Conservation (phyloP, 2,329 filamentous ascomycete species). For the Fusarium sp. region DNA sequence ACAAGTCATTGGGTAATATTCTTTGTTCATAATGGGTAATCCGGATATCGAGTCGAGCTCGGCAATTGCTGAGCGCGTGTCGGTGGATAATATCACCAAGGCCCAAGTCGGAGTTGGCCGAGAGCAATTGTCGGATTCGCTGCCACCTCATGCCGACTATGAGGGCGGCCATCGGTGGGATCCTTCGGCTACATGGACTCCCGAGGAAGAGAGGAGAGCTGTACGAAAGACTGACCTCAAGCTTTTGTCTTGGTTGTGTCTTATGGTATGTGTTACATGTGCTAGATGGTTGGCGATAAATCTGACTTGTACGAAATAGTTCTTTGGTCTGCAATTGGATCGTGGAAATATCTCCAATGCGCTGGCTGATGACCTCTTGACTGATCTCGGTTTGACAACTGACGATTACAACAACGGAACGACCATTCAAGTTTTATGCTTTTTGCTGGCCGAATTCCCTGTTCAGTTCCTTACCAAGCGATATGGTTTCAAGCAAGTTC, state of each 20-base stretch:
- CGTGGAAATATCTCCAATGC: constrained; percentile 73
- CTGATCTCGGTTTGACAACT: constrained; percentile 61
- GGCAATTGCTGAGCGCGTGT: constrained; percentile 43
- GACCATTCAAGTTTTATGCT: constrained; percentile 67
- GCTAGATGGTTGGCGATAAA: not conserved
- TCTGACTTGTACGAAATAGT: constrained; percentile 51
- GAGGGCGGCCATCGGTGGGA: constrained; percentile 59
- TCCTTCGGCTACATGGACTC: constrained; percentile 61
- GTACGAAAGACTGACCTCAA: constrained; percentile 65
- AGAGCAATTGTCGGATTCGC: constrained; percentile 51
- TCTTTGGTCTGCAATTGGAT: constrained; percentile 74
- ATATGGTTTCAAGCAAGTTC: constrained; percentile 67
- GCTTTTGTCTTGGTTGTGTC: constrained; percentile 57
- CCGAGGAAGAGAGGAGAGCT: constrained; percentile 66
- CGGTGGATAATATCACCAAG: constrained; percentile 45
- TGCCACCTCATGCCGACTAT: constrained; percentile 51
- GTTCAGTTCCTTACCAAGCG: constrained; percentile 70
- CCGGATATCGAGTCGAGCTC: constrained; percentile 48
- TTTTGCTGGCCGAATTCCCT: constrained; percentile 68
- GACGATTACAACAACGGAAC: constrained; percentile 70
- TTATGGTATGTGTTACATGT: constrained; percentile 52
- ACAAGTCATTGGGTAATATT: not conserved
- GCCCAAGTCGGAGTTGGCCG: constrained; percentile 52
- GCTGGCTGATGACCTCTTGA: constrained; percentile 71
- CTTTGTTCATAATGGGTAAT: constrained; percentile 36